Evolutionary conservation across 805 yeast species (phyloP), one percentile per base, ranked within the genome.

Genomic region (Hanseniaspora guilliermondii): DNA sequence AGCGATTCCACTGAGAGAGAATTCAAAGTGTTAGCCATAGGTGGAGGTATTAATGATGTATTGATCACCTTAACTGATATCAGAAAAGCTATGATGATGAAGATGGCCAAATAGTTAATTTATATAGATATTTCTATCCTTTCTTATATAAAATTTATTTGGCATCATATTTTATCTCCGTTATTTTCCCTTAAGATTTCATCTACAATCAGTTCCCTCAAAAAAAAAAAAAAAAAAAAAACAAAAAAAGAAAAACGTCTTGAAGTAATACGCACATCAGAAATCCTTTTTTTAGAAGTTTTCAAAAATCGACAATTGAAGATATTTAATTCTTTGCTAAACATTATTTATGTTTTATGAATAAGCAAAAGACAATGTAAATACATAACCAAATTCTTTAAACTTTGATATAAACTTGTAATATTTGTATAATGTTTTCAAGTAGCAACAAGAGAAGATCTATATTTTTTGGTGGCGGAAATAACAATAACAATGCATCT

Each of bases 41-140:
- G 55, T 37, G 55, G 55, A 21, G 55, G 49, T 27, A 52, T 52
- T 6, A 52, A 37, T 44, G 55, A 52, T 36, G 41, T 47, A 16
- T 24, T 52, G 33, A 44, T 40, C 6, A 44, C 49, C 5, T 11
- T 52, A 1, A 21, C 44, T 16, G 44, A 36, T 19, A 44, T 52
- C 14, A 52, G 47, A 44, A 52, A 37, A n/a, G 48, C 37, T 27
- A 33, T 52, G 30, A 52, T 52, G 55, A 37, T 22, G n/a, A 52
- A 44, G 27, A 44, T 52, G 36, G 25, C 36, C 14, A 30, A 17
- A 7, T 44, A 44, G n/a, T 9, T 25, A 1, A 17, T 22, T 16
- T 40, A 24, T 5, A 24, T 41, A 41, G 22, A 41, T 25, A 41
- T 41, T 6, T 36, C 16, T 8, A 21, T 8, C 17, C 4, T 35